Base-by-base conservation (phyloP, 768 basidiomycete genomes). In the Boletus rufocinnamomeus region DNA sequence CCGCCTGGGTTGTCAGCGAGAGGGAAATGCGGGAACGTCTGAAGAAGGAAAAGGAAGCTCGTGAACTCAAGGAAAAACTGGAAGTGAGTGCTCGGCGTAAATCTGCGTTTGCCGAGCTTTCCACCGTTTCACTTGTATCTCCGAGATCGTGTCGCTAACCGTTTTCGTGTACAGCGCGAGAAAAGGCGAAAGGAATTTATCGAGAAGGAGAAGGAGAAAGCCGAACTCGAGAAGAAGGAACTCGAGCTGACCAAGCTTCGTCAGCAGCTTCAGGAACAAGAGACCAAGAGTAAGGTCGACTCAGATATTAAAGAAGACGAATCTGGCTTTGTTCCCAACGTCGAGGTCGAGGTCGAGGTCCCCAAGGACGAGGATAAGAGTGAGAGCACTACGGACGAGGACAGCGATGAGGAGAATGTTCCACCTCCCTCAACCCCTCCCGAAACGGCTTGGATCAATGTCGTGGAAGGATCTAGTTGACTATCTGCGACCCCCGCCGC, bases 21-120 rank as follows among this genome's bases (percentile, higher is more conserved):
- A 82, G 89, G 61, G 84, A 85, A 72, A 84, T 93, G 79, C 80
- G 81, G 62, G 89, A 89, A 74, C 81, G 86, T 63, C 75, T 92
- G 59, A 80, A 82, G 75, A 80, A 81, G 66, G 91, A 93, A 76
- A 86, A 85, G 66, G 89, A 90, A 68, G 86, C 80, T 27, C 77
- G 83, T 44, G 89, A 89, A 67, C 67, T 80, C 47, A 84, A 86
- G 73, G 84, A 87, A 69, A 87, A 85, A 69, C 71, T 81, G 50
- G 81, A 87, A 70, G 88, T 90, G 72, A 64, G 84, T 77, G 57
- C 66, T 69, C 58, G 55, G 64, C 58, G 57, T 55, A 56, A 41
- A 52, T 38, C 19, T 63, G 41, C 23, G 43, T 60, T 51, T 56
- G 50, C 63, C 61, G 63, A 67, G 57, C 61, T 63, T 66, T 52